Evolutionary conservation across 805 yeast genomes (phyloP).

Genomic region (Alloascoidea hylecoeti): DNA sequence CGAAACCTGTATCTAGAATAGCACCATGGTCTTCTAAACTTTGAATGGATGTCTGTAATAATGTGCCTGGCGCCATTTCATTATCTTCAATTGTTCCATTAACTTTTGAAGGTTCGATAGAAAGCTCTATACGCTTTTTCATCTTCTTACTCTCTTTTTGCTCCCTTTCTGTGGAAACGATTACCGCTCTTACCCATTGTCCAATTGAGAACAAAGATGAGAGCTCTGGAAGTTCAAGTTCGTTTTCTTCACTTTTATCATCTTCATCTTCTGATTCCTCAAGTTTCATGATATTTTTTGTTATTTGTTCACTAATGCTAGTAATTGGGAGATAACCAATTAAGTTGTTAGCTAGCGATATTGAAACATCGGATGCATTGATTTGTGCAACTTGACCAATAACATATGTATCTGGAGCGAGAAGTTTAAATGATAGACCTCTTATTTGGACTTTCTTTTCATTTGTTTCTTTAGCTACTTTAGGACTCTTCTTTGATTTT

Average conservation of each 20-base stretch:
- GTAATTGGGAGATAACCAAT: constrained; percentile 70
- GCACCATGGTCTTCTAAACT: constrained; percentile 91
- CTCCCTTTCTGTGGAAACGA: constrained; percentile 33
- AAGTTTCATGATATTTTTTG: constrained; percentile 37
- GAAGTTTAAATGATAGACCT: constrained; percentile 41
- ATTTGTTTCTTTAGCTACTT: constrained; percentile 14
- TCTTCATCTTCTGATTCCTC: constrained; percentile 34
- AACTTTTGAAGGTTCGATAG: constrained; percentile 61
- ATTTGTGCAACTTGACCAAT: constrained; percentile 64
- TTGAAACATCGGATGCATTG: constrained; percentile 43
- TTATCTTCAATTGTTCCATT: constrained; percentile 48
- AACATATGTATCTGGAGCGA: constrained; percentile 59
- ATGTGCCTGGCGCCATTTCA: constrained; percentile 46
- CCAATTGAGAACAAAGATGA: constrained; percentile 47
- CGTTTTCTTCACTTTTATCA: constrained; percentile 22
- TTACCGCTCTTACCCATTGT: constrained; percentile 76
- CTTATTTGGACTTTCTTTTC: constrained; percentile 35
- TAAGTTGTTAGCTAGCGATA: constrained; percentile 71
- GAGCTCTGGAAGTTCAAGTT: constrained; percentile 24
- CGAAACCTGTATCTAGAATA: constrained; percentile 55
- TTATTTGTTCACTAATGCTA: constrained; percentile 50
- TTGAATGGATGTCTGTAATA: constrained; percentile 64
- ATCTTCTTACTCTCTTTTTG: constrained; percentile 19
- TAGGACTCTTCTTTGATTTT: constrained; percentile 11
- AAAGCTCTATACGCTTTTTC: constrained; percentile 53